A percentile compares a stretch with the other conserved stretches of the same genome.
Evolutionary conservation across 2,329 filamentous ascomycete genomes (phyloP).

Genomic region (Pseudocercospora cruenta): DNA sequence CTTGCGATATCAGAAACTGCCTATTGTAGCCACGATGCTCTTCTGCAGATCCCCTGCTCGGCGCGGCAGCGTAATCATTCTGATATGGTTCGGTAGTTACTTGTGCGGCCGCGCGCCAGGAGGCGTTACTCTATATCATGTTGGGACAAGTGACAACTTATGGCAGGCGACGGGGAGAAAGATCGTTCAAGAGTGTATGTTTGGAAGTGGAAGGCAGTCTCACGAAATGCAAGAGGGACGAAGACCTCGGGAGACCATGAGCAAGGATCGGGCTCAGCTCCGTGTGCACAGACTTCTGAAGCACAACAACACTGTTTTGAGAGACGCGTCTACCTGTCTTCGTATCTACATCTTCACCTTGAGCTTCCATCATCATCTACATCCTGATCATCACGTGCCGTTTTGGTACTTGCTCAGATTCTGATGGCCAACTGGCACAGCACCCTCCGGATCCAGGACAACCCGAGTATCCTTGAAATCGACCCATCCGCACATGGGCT

Average conservation of each 20-base stretch:
- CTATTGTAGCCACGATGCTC: neutral
- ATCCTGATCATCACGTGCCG: neutral
- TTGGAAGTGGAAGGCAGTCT: too few species aligned
- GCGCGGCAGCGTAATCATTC: neutral
- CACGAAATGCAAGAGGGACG: too few species aligned
- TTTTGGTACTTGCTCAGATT: constrained; percentile 5
- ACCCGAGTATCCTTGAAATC: constrained; percentile 10
- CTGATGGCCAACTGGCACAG: neutral
- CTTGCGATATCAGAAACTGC: neutral
- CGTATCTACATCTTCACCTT: neutral
- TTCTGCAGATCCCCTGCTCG: neutral
- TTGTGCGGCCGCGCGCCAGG: neutral
- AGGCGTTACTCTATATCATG: neutral
- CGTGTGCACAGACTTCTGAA: too few species aligned
- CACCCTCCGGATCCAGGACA: constrained; percentile 4
- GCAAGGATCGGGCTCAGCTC: too few species aligned
- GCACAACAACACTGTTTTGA: too few species aligned
- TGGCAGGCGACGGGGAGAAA: too few species aligned
- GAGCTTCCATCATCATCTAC: neutral
- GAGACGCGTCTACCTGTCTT: neutral
- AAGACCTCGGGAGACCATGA: too few species aligned
- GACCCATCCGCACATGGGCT: constrained; percentile 12
- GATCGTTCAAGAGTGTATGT: too few species aligned
- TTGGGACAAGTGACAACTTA: neutral
- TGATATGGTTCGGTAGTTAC: neutral